Percentiles rank a stretch among this genome's conserved stretches.
phyloP scores from a whole-genome alignment of 306 rosid species.

The Quercus cerris region DNA sequence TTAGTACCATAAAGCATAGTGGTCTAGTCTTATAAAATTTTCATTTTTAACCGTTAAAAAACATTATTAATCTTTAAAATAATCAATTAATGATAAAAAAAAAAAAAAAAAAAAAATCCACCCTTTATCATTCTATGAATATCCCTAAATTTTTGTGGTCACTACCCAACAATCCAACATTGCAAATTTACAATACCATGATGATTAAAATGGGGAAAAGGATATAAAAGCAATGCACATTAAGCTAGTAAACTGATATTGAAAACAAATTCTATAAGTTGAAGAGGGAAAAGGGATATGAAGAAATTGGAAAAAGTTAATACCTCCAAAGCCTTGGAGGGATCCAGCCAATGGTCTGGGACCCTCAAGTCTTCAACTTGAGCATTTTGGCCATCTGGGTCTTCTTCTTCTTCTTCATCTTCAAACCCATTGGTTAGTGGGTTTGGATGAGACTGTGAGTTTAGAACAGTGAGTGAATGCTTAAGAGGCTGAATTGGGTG shows the following conservation, averaged over 20 bases:
- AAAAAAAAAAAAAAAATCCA: background rate
- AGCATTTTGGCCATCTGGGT: conserved; percentile 19
- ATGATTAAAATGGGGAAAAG: too few species aligned
- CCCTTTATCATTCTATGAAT: background rate
- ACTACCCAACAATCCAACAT: background rate
- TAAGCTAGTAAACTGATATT: background rate
- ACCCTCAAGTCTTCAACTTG: conserved; percentile 64
- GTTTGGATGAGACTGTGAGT: conserved; percentile 28
- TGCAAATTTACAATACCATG: background rate
- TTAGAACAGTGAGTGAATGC: conserved; percentile 10
- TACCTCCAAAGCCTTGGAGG: conserved; percentile 74
- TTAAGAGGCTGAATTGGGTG: background rate
- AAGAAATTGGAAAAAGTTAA: background rate
- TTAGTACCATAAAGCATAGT: too few species aligned
- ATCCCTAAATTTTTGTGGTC: background rate
- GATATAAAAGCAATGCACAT: too few species aligned
- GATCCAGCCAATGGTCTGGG: conserved; percentile 67
- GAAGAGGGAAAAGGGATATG: background rate
- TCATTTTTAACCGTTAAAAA: too few species aligned
- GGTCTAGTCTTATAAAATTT: too few species aligned
- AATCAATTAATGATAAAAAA: background rate
- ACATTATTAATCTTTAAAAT: too few species aligned
- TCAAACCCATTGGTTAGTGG: conserved; percentile 25
- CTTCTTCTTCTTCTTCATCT: conserved; percentile 20
- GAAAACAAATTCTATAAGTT: background rate